Conservation (phyloP, 2,329 filamentous ascomycete genomes). For the Chaetomiaceae sp. region DNA sequence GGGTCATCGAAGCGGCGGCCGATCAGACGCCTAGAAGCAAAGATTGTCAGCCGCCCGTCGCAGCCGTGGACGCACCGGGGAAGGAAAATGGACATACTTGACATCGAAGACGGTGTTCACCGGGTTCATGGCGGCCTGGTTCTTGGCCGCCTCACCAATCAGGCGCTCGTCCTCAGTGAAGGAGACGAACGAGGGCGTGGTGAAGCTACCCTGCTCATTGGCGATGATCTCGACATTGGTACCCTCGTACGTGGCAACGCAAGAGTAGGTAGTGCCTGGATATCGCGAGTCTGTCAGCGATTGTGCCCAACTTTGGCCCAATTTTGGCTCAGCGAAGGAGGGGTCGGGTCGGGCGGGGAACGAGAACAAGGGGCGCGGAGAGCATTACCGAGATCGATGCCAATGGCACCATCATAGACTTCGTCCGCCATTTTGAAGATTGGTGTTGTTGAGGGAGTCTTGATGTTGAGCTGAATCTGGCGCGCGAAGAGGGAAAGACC, state of each 20-base stretch:
- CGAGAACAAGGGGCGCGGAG: constrained; percentile 1
- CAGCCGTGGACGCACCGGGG: not conserved
- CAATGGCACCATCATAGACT: constrained; percentile 99
- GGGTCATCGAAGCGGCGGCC: constrained; percentile 92
- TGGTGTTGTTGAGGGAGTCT: constrained; percentile 22
- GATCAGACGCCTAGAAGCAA: constrained; percentile 77
- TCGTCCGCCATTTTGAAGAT: constrained; percentile 81
- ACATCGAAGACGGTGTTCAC: constrained; percentile 97
- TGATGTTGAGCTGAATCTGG: constrained; percentile 24
- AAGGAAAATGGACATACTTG: constrained; percentile 62
- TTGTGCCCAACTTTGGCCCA: constrained; percentile 10
- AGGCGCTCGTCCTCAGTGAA: constrained; percentile 98
- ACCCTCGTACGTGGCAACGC: constrained; percentile 98
- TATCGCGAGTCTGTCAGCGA: constrained; percentile 18
- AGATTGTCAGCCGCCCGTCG: constrained; percentile 12
- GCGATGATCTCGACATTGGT: constrained; percentile 99
- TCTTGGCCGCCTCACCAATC: constrained; percentile 99
- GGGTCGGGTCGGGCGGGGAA: not conserved
- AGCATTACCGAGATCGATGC: constrained; percentile 94
- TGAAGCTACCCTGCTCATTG: constrained; percentile 99
- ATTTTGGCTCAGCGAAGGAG: not conserved
- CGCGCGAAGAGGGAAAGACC: constrained; percentile 21
- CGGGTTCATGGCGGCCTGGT: constrained; percentile 99
- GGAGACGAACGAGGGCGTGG: constrained; percentile 97
- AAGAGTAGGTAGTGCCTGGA: constrained; percentile 97